phyloP scores from a whole-genome alignment of 2,329 filamentous ascomycete species.

The Colletotrichum shisoi region DNA sequence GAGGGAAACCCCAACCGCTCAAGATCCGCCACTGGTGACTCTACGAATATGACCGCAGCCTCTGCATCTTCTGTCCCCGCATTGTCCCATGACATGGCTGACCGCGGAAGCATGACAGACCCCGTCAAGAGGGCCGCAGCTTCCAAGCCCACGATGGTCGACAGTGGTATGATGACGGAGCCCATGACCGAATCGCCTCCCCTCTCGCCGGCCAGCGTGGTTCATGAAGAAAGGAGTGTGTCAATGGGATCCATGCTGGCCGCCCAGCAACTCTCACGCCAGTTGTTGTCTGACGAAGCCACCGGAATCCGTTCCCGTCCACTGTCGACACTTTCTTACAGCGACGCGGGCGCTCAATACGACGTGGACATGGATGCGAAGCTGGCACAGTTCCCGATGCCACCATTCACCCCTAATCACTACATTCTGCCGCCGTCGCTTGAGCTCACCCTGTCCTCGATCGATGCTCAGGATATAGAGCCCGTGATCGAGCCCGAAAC shows the following conservation, averaged over 20 bases:
- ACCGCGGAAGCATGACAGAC: conserved; percentile 69
- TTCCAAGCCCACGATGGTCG: conserved; percentile 50
- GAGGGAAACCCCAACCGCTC: conserved; percentile 64
- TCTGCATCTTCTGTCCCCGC: conserved; percentile 59
- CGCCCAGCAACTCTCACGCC: conserved; percentile 36
- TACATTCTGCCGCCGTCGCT: conserved; percentile 47
- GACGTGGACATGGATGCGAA: conserved; percentile 61
- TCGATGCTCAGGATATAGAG: conserved; percentile 56
- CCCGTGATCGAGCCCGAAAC: conserved; percentile 51
- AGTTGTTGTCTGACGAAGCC: conserved; percentile 39
- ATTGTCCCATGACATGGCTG: conserved; percentile 65
- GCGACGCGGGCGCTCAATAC: conserved; percentile 62
- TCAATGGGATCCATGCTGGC: conserved; percentile 56
- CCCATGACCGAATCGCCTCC: conserved; percentile 42
- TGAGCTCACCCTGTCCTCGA: conserved; percentile 54
- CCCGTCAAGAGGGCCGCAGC: conserved; percentile 51
- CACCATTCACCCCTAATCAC: conserved; percentile 54
- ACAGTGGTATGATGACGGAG: conserved; percentile 57
- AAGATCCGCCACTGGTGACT: conserved; percentile 59
- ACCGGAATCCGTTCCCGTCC: conserved; percentile 51
- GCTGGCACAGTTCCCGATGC: conserved; percentile 63
- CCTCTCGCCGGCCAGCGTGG: conserved; percentile 43
- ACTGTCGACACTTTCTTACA: conserved; percentile 60
- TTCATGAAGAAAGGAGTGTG: conserved; percentile 41
- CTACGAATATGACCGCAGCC: conserved; percentile 54